A percentile compares a stretch with the other conserved stretches of the same genome.
phyloP scores from a whole-genome alignment of 1,139 yeast genomes.

The Debaryomycetaceae sp. region DNA sequence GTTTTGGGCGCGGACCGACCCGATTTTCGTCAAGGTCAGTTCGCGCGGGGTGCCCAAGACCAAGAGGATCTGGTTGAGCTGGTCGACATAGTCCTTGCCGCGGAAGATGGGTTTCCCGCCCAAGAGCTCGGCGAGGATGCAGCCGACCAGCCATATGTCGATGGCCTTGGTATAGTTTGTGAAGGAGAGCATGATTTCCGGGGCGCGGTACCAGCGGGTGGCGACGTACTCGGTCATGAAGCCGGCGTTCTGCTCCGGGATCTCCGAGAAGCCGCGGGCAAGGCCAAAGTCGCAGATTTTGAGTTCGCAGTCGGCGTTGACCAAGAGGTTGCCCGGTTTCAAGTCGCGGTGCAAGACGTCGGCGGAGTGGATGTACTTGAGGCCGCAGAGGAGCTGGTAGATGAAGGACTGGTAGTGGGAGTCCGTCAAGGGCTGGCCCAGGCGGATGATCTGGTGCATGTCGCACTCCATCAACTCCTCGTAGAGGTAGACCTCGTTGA shows the following conservation, averaged over 20 bases:
- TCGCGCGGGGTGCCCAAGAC: conserved; percentile 88
- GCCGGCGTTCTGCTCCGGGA: conserved; percentile 80
- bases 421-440: conserved; percentile 89
- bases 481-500: conserved; percentile 84
- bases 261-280: conserved; percentile 86
- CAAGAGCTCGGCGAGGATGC: conserved; percentile 84
- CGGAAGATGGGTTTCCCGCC: conserved; percentile 90
- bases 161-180: conserved; percentile 93
- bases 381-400: conserved; percentile 86
- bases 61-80: conserved; percentile 75
- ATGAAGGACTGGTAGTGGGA: conserved; percentile 89
- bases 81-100: conserved; percentile 95
- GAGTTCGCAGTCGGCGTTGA: conserved; percentile 92
- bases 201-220: conserved; percentile 97
- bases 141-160: conserved; percentile 96
- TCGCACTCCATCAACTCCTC: conserved; percentile 98
- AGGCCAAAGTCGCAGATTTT: conserved; percentile 95
- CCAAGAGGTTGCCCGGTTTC: conserved; percentile 87
- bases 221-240: conserved; percentile 95
- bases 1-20: conserved; percentile 84
- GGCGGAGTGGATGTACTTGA: conserved; percentile 91
- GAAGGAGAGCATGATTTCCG: conserved; percentile 90
- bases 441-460: conserved; percentile 90
- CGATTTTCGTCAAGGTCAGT: conserved; percentile 70
- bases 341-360: conserved; percentile 91